Conservation (phyloP, 805 yeast species). For the Yamadazyma scolyti region DNA sequence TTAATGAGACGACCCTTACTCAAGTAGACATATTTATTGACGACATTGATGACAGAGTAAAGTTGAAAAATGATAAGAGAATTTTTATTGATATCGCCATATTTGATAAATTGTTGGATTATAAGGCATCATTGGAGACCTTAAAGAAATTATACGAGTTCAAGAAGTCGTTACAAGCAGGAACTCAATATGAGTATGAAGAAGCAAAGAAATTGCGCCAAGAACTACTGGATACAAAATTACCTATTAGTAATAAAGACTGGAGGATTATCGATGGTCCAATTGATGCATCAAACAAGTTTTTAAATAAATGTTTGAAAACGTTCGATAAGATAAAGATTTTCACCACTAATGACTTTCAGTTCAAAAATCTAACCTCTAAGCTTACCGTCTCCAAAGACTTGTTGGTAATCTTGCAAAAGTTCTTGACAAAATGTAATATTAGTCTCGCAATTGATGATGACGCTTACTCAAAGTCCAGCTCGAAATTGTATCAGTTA, state of each 20-base stretch:
- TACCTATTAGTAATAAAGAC: constrained; percentile 7
- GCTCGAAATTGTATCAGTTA: constrained; percentile 17
- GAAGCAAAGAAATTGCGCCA: constrained; percentile 21
- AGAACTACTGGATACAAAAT: constrained; percentile 14
- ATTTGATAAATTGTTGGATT: constrained; percentile 25
- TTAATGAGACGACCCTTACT: constrained; percentile 19
- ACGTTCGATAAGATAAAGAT: constrained; percentile 1
- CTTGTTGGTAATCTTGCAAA: constrained; percentile 4
- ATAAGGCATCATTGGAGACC: constrained; percentile 12
- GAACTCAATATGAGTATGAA: constrained; percentile 11
- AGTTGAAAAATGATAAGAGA: constrained; percentile 17
- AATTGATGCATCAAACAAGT: background rate
- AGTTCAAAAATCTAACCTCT: background rate
- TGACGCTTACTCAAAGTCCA: constrained; percentile 22
- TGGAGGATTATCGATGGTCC: constrained; percentile 4
- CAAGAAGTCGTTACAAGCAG: constrained; percentile 1
- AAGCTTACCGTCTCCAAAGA: constrained; percentile 3
- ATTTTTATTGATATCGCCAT: constrained; percentile 24
- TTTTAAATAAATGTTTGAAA: constrained; percentile 1
- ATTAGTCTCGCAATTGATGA: constrained; percentile 23
- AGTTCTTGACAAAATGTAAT: constrained; percentile 15
- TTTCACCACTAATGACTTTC: constrained; percentile 1
- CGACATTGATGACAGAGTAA: constrained; percentile 21
- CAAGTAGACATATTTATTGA: constrained; percentile 20
- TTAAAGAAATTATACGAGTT: constrained; percentile 13